Percentiles rank a stretch among this genome's conserved stretches.
Evolutionary conservation across 2,329 filamentous ascomycete genomes (phyloP).

Genomic region (Ceratocystiopsis minuta): DNA sequence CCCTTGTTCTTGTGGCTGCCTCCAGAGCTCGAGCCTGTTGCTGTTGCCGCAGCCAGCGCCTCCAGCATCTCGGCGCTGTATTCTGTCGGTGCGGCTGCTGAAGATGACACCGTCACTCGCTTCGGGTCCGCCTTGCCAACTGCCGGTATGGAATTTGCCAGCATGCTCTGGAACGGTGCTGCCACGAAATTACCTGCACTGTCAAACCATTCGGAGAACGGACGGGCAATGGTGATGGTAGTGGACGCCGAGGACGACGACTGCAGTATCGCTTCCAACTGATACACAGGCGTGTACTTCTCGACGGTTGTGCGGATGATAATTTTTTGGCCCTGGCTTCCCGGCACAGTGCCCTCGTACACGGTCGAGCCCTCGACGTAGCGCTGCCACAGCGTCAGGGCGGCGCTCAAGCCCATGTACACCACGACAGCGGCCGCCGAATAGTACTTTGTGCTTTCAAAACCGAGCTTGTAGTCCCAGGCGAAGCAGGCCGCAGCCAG

Average conservation of each 20-base stretch:
- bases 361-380: constrained; percentile 64
- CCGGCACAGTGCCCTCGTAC: constrained; percentile 53
- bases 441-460: constrained; percentile 67
- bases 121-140: constrained; percentile 50
- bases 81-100: constrained; percentile 17
- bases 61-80: constrained; percentile 29
- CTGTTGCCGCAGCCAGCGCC: constrained; percentile 19
- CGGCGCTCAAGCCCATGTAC: constrained; percentile 64
- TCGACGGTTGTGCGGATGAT: constrained; percentile 52
- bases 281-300: constrained; percentile 70
- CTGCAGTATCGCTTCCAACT: no score
- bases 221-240: constrained; percentile 36
- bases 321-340: constrained; percentile 42
- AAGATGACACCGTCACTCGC: constrained; percentile 18
- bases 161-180: constrained; percentile 59
- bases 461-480: constrained; percentile 83
- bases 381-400: constrained; percentile 71
- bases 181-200: constrained; percentile 51
- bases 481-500: constrained; percentile 72
- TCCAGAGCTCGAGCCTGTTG: constrained; percentile 14
- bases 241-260: constrained; percentile 14
- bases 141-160: constrained; percentile 48
- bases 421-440: constrained; percentile 61
- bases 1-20: constrained; percentile 21
- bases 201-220: constrained; percentile 67